phyloP scores from a whole-genome alignment of 495 filamentous ascomycete species.

The Penicillium egyptiacum region DNA sequence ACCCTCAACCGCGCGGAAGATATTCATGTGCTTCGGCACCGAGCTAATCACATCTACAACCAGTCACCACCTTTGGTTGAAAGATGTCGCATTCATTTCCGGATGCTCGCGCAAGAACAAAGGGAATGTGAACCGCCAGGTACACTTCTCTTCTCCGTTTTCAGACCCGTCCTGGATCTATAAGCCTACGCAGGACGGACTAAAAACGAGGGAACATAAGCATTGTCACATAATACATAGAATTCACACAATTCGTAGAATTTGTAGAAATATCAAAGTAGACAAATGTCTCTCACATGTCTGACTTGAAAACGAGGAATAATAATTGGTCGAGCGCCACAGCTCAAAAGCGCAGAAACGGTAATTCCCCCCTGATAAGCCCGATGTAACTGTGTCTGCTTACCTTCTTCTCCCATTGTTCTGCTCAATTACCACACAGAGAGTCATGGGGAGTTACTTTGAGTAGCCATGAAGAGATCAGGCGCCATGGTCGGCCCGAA shows the following conservation, averaged over 20 bases:
- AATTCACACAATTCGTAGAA: background rate
- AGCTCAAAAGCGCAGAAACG: background rate
- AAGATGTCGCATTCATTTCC: constrained; percentile 26
- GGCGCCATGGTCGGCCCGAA: constrained; percentile 25
- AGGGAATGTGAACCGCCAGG: constrained; percentile 41
- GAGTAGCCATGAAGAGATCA: constrained; percentile 24
- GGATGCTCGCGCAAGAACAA: constrained; percentile 46
- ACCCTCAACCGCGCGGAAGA: constrained; percentile 23
- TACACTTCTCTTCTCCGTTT: constrained; percentile 49
- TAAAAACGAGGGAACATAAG: constrained; percentile 54
- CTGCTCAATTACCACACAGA: background rate
- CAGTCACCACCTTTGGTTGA: constrained; percentile 27
- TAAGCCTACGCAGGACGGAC: constrained; percentile 53
- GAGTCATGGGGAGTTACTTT: constrained; percentile 3
- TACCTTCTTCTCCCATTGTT: background rate
- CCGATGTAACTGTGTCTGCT: background rate
- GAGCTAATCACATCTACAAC: constrained; percentile 40
- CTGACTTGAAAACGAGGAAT: background rate
- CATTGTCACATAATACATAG: background rate
- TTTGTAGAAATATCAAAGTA: background rate
- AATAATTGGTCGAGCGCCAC: background rate
- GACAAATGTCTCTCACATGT: background rate
- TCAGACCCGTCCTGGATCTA: constrained; percentile 46
- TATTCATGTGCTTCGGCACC: constrained; percentile 46
- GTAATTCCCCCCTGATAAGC: constrained; percentile 4